Evolutionary conservation across 306 rosid genomes (phyloP), one percentile per base, ranked within the genome.

Genomic region (Malus orientalis): DNA sequence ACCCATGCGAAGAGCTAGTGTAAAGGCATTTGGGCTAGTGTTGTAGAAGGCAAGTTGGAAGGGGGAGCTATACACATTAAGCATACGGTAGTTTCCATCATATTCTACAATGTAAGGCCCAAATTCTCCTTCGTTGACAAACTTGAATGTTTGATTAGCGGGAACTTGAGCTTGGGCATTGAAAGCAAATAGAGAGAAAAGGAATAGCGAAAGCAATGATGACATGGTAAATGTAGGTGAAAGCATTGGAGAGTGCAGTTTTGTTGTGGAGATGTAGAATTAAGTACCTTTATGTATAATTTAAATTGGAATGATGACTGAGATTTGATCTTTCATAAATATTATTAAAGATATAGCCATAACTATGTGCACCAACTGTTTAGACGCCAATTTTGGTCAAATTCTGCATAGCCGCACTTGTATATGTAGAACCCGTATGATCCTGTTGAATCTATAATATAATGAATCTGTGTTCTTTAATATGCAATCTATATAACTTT

Each of bases 31-130:
- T 4, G 91, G 91, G 5, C 92, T 92, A 6, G 88, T 90, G 76
- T 92, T 89, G 84, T 89, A 89, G 81, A 92, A 92, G 18, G 78
- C 76, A 18, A 92, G 78, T 70, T 89, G 89, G 74, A 89, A 92
- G 0, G 91, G 96, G 0, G 90, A 45, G n/a, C 33, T 74, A 74
- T 66, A 82, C 30, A 75, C 45, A 61, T 62, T 30, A 13, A 85
- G 69, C 66, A 25, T 27, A 20, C 93, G 69, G 67, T 89, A 89
- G 75, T 38, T 74, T 45, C 53, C 91, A 9, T 73, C 90, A 47
- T 90, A 92, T 76, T 90, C 97, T 0, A 84, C 84, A 27, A 80
- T 22, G 79, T 8, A 88, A 0, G 76, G 84, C 2, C 93, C 90
- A 10, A 88, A 61, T 10, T 87, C 97, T 42, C 90, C 96, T 6